phyloP scores from a whole-genome alignment of 1,284 basidiomycete species.

The Trametes sp. region DNA sequence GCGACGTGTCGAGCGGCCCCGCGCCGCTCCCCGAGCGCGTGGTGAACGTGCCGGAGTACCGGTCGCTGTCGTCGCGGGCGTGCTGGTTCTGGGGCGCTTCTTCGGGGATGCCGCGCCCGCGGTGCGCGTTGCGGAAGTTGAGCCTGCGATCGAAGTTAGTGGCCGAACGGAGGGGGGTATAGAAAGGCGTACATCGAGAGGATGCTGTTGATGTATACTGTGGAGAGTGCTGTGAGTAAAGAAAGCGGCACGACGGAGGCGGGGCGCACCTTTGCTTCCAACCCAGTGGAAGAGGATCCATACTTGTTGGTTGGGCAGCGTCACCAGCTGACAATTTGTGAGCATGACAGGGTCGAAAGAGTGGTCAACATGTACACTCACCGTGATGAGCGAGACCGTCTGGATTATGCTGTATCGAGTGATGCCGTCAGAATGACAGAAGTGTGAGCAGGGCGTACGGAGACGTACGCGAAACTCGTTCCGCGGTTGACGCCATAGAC shows the following conservation, averaged over 20 bases:
- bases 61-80: constrained; percentile 24
- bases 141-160: constrained; percentile 35
- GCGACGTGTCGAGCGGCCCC: constrained; percentile 19
- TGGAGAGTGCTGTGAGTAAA: not conserved
- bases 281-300: constrained; percentile 50
- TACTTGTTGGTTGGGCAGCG: constrained; percentile 39
- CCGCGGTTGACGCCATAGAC: constrained; percentile 43
- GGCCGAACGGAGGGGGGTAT: not conserved
- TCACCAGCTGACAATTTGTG: constrained; percentile 40
- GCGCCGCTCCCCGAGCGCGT: constrained; percentile 20
- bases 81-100: constrained; percentile 41
- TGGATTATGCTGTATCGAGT: constrained; percentile 14
- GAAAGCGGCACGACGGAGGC: not conserved
- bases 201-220: constrained; percentile 38
- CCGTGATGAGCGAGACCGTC: constrained; percentile 20
- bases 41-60: constrained; percentile 11
- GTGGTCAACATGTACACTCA: constrained; percentile 30
- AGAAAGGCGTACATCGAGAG: constrained; percentile 33
- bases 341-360: too few species aligned
- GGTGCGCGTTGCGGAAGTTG: constrained; percentile 42
- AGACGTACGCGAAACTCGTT: constrained; percentile 38
- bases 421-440: not conserved
- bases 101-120: constrained; percentile 47
- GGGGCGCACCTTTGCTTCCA: constrained; percentile 42
- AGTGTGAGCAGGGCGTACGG: not conserved